Percentiles rank a stretch among this genome's conserved stretches.
Conservation (phyloP, 2,329 filamentous ascomycete species). For the Ceratocystis ficicola region DNA sequence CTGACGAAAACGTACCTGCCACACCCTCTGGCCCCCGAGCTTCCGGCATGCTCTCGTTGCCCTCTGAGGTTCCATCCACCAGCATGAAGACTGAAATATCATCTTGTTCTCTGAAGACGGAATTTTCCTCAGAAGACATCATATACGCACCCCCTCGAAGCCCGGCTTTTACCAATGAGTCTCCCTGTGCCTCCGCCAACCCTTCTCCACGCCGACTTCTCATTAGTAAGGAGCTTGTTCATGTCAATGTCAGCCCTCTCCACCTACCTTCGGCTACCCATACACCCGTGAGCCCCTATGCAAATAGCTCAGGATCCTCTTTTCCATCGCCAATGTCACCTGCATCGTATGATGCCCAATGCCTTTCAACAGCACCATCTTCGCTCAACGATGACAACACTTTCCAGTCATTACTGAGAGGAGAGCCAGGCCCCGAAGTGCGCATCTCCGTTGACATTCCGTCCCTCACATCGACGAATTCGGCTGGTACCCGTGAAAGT, state of each 20-base stretch:
- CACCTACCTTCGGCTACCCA: constrained; percentile 35
- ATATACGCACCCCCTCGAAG: constrained; percentile 32
- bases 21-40: constrained; percentile 19
- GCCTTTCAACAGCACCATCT: constrained; percentile 63
- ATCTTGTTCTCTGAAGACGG: constrained; percentile 35
- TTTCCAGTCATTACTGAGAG: constrained; percentile 58
- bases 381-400: constrained; percentile 59
- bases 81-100: constrained; percentile 39
- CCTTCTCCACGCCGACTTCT: constrained; percentile 36
- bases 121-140: constrained; percentile 32
- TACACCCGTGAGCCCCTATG: constrained; percentile 50
- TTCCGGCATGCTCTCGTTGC: constrained; percentile 16
- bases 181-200: constrained; percentile 32
- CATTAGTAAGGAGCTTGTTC: constrained; percentile 36
- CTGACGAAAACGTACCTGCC: constrained; percentile 21
- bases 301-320: constrained; percentile 52
- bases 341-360: constrained; percentile 57
- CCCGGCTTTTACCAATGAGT: constrained; percentile 24
- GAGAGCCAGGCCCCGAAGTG: constrained; percentile 60
- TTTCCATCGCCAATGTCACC: constrained; percentile 58
- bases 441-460: constrained; percentile 63
- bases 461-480: constrained; percentile 62
- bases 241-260: constrained; percentile 40
- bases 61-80: constrained; percentile 8
- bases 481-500: constrained; percentile 63